phyloP scores from a whole-genome alignment of 2,329 filamentous ascomycete genomes.

The Parascedosporium putredinis region DNA sequence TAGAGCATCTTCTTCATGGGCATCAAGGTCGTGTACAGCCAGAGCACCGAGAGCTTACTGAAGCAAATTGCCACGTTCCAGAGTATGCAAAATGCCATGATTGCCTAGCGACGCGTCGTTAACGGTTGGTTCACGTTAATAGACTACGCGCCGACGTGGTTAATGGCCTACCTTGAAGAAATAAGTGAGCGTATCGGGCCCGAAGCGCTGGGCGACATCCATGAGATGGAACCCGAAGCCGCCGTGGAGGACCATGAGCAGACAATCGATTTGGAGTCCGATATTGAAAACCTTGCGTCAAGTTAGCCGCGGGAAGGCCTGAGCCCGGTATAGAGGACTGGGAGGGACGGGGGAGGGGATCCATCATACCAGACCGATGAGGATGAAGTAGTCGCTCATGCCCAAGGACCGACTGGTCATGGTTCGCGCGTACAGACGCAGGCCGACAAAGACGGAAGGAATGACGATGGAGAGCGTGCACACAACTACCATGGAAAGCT shows the following conservation, averaged over 20 bases:
- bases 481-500: constrained; percentile 6
- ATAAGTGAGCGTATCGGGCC: constrained; percentile 4
- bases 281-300: constrained; percentile 7
- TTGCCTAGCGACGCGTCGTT: not conserved
- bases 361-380: constrained; percentile 6
- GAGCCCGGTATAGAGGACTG: not conserved
- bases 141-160: not conserved
- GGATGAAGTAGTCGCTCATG: constrained; percentile 8
- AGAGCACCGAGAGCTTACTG: constrained; percentile 6
- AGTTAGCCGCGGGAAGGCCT: not conserved
- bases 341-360: not conserved
- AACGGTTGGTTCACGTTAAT: no score
- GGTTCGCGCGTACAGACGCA: constrained; percentile 4
- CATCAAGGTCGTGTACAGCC: constrained; percentile 3
- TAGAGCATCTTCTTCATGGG: not conserved
- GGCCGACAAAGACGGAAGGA: constrained; percentile 4
- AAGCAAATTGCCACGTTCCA: constrained; percentile 5
- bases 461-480: constrained; percentile 8
- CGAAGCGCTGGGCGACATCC: constrained; percentile 8
- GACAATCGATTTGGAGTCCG: constrained; percentile 8
- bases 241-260: constrained; percentile 7
- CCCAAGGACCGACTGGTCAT: constrained; percentile 3
- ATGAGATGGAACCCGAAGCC: constrained; percentile 9
- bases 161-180: constrained; percentile 9
- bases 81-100: constrained; percentile 5